These are phyloP conservation scores for Taxillus chinensis DNA, from an alignment of 164 flowering plant species.

Conservation along the genomic window DNA sequence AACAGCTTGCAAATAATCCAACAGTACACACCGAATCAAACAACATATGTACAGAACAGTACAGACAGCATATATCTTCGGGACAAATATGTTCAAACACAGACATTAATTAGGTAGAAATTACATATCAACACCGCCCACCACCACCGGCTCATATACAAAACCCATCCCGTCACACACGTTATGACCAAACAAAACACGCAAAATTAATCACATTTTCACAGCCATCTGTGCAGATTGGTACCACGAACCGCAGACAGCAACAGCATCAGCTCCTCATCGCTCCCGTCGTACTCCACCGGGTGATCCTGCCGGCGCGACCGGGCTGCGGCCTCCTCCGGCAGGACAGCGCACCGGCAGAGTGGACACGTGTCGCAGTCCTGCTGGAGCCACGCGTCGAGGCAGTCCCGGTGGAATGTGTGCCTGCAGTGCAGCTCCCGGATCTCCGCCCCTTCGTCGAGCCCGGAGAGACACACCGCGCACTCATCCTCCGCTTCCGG, in stretches of 20 bases:
- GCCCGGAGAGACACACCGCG: neutral
- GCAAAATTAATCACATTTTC: neutral
- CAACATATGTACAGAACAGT: neutral
- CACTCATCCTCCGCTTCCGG: neutral
- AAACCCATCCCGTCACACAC: neutral
- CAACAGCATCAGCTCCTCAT: neutral
- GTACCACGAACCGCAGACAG: neutral
- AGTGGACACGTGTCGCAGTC: neutral
- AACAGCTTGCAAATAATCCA: too few relatives aligned
- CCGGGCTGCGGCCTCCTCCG: neutral
- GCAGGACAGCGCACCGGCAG: neutral
- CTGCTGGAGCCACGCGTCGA: slow-evolving; percentile 1
- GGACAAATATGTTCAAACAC: too few relatives aligned
- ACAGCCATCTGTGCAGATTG: neutral
- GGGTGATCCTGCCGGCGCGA: neutral
- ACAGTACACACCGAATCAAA: too few relatives aligned
- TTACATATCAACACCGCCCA: neutral
- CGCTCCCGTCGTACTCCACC: neutral
- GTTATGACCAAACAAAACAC: neutral
- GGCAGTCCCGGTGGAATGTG: neutral
- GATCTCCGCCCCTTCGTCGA: neutral
- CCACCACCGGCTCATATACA: neutral
- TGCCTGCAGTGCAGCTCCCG: neutral
- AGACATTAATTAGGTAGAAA: neutral
- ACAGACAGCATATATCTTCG: neutral